Evolutionary conservation across 2,329 filamentous ascomycete genomes (phyloP), one percentile per base, ranked within the genome.

Genomic region (Parasarocladium wereldwijsianum): DNA sequence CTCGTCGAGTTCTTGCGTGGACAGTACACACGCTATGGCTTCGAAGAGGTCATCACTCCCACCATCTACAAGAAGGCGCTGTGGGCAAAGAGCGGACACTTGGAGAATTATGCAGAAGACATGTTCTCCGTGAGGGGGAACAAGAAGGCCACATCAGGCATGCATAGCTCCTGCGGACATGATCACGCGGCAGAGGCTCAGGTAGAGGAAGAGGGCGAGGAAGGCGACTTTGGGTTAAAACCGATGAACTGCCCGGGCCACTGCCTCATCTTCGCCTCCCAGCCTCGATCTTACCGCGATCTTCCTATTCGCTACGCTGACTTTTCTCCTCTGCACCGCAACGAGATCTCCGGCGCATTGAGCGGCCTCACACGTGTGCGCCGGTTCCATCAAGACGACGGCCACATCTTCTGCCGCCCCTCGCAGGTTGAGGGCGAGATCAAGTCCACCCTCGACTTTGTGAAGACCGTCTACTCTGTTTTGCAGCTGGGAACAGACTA

Each of bases 231-330:
- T 52, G 82, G 81, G 12, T 58, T 93, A 41, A 93, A 93, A 52
- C 84, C 84, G 10, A 93, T 93, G 84, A 93, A 93, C 48, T 93
- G 84, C 47, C 84, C 84, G 0, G 84, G 83, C 3, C 84, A 93
- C 52, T 92, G 83, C 48, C 60, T 93, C 38, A 69, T 93, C 37
- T 93, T 92, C 49, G 76, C 70, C 36, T 76, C 76, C 26, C 69
- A 76, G 39, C 65, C 66, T 34, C 72, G 75, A 36, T 84, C 76
- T 41, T 87, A 87, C 52, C 70, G 77, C 38, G 80, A 93, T 39
- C 59, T 93, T 12, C 84, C 85, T 2, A 67, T 92, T 36, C 74
- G 84, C 43, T 84, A 83, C 52, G 82, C 84, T 33, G 85, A 93
- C 51, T 93, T 93, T 46, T 83, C 81, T 43, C 73, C 82, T 2